Conservation (phyloP, 2,329 filamentous ascomycete genomes). For the Berkeleyomyces rouxiae region DNA sequence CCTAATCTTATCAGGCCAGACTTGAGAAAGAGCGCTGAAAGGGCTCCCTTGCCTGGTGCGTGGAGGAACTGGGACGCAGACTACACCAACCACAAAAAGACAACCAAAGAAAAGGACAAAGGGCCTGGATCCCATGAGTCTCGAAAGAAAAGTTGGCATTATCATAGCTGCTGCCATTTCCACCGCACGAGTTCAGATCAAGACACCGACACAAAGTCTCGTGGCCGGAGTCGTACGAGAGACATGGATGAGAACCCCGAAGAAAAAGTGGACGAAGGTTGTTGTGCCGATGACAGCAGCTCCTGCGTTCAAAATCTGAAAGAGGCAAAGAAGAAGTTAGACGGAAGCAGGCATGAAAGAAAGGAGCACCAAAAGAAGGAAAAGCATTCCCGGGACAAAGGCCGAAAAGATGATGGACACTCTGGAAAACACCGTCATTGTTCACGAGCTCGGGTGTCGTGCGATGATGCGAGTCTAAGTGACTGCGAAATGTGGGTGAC, state of each 20-base stretch:
- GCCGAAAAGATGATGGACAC: background rate
- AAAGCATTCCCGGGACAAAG: background rate
- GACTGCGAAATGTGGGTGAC: background rate
- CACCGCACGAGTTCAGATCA: background rate
- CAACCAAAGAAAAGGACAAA: background rate
- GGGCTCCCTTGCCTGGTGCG: background rate
- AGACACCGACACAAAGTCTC: background rate
- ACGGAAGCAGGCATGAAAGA: background rate
- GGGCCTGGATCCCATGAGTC: background rate
- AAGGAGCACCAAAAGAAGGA: background rate
- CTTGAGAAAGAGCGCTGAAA: background rate
- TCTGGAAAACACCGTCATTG: background rate
- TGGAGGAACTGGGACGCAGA: slow-evolving; percentile 1
- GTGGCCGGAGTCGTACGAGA: background rate
- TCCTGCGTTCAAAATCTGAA: background rate
- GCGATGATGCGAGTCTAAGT: background rate
- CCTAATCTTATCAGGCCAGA: background rate
- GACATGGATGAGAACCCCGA: background rate
- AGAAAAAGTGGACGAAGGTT: background rate
- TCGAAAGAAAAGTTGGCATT: background rate
- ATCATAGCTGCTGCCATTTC: too few species aligned
- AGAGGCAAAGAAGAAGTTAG: background rate
- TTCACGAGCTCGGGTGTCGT: background rate
- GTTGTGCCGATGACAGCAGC: background rate
- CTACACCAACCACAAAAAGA: background rate